Percentiles rank a stretch among this genome's conserved stretches.
Conservation (phyloP, 768 basidiomycete genomes). For the Lactifluus subvellereus region DNA sequence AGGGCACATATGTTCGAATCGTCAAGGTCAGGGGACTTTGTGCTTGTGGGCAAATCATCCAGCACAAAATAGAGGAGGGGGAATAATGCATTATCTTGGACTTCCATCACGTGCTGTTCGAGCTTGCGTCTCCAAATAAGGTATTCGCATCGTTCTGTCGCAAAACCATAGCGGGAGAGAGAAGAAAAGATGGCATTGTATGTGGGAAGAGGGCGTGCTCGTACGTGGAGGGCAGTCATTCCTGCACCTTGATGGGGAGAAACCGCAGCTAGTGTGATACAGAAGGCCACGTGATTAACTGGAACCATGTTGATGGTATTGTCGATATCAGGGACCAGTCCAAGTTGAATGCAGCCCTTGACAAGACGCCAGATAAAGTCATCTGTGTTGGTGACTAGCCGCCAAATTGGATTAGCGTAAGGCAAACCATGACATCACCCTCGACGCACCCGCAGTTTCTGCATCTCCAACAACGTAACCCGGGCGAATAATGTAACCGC, state of each 20-base stretch:
- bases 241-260: conserved; percentile 40
- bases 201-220: conserved; percentile 78
- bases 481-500: conserved; percentile 83
- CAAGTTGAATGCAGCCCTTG: conserved; percentile 98
- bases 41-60: conserved; percentile 94
- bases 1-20: conserved; percentile 76
- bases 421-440: background rate
- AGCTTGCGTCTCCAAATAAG: conserved; percentile 85
- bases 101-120: conserved; percentile 92
- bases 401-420: background rate
- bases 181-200: conserved; percentile 82
- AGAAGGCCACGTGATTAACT: conserved; percentile 90
- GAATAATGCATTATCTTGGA: conserved; percentile 95
- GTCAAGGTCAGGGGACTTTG: conserved; percentile 87
- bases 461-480: conserved; percentile 97
- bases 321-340: conserved; percentile 93
- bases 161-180: conserved; percentile 74
- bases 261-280: conserved; percentile 67
- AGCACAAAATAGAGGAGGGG: conserved; percentile 95
- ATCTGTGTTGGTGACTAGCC: conserved; percentile 87
- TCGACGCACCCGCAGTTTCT: conserved; percentile 64
- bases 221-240: conserved; percentile 72
- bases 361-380: conserved; percentile 98
- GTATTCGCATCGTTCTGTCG: conserved; percentile 77
- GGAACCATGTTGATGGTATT: conserved; percentile 99